Evolutionary conservation across 2,329 filamentous ascomycete species (phyloP).

Genomic region (Fusarium sp.): DNA sequence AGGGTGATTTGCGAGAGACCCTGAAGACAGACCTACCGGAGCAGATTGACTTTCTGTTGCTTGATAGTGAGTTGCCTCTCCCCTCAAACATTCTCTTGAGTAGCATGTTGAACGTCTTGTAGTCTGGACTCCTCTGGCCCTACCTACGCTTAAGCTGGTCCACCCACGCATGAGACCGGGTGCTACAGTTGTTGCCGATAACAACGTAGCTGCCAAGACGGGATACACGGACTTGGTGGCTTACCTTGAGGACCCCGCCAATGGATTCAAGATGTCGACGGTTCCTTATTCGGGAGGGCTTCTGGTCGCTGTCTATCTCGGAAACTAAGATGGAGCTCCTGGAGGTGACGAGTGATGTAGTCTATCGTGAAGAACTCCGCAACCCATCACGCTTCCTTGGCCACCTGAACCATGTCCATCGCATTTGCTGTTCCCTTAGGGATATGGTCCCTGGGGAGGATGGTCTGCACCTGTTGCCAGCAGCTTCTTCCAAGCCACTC

Average conservation of each 20-base stretch:
- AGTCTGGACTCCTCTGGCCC: conserved; percentile 68
- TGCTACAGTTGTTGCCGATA: conserved; percentile 63
- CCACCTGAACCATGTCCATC: background rate
- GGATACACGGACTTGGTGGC: conserved; percentile 62
- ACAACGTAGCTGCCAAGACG: conserved; percentile 53
- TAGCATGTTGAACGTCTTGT: background rate
- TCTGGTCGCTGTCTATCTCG: conserved; percentile 41
- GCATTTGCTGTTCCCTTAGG: background rate
- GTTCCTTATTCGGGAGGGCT: conserved; percentile 49
- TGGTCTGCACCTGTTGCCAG: background rate
- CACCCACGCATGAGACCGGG: conserved; percentile 59
- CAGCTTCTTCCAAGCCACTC: background rate
- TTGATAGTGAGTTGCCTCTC: conserved; percentile 66
- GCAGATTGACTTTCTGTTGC: conserved; percentile 66
- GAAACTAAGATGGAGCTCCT: conserved; percentile 2
- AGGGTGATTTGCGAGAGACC: conserved; percentile 69
- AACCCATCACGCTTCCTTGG: background rate
- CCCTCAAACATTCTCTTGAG: background rate
- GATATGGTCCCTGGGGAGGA: background rate
- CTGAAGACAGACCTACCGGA: conserved; percentile 58
- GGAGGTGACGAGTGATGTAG: background rate
- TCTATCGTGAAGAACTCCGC: background rate
- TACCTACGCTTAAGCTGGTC: conserved; percentile 63
- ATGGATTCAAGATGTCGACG: conserved; percentile 59
- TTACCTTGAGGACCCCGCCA: conserved; percentile 59